phyloP scores from a whole-genome alignment of 129 eudicot species.

The Pulicaria dysenterica region DNA sequence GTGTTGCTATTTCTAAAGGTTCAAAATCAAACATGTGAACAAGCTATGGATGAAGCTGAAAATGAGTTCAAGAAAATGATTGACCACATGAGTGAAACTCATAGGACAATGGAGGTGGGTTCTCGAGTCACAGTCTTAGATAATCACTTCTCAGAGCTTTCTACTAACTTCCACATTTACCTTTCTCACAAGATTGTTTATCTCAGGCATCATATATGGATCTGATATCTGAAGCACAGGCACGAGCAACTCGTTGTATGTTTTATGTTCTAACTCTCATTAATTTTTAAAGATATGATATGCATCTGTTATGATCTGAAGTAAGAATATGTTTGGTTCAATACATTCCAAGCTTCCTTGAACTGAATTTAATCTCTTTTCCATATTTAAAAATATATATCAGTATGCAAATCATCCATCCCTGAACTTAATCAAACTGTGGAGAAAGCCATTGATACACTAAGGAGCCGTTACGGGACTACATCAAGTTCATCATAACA shows the following conservation, averaged over 20 bases:
- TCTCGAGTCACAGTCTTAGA: not conserved
- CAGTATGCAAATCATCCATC: conserved; percentile 64
- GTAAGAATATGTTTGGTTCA: not conserved
- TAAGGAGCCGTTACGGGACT: not conserved
- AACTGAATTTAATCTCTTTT: conserved; percentile 14
- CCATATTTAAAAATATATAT: not conserved
- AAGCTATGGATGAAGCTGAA: conserved; percentile 65
- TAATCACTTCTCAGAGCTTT: not conserved
- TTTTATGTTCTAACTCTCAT: conserved; percentile 21
- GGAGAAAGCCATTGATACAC: conserved; percentile 20
- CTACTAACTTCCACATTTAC: not conserved
- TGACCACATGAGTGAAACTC: conserved; percentile 55
- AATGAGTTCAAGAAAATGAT: conserved; percentile 70
- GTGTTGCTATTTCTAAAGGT: conserved; percentile 40
- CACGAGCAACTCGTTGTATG: conserved; percentile 71
- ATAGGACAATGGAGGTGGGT: conserved; percentile 69
- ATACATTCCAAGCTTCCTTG: not conserved
- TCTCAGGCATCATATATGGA: conserved; percentile 70
- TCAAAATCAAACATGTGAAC: conserved; percentile 71
- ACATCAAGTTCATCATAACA: not conserved
- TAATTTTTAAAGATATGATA: no score
- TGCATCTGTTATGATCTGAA: not conserved
- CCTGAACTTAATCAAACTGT: conserved; percentile 60
- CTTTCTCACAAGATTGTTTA: conserved; percentile 6
- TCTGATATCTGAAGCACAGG: conserved; percentile 65